Conservation (phyloP, 257 asterid species). For the Ehretia macrophylla region DNA sequence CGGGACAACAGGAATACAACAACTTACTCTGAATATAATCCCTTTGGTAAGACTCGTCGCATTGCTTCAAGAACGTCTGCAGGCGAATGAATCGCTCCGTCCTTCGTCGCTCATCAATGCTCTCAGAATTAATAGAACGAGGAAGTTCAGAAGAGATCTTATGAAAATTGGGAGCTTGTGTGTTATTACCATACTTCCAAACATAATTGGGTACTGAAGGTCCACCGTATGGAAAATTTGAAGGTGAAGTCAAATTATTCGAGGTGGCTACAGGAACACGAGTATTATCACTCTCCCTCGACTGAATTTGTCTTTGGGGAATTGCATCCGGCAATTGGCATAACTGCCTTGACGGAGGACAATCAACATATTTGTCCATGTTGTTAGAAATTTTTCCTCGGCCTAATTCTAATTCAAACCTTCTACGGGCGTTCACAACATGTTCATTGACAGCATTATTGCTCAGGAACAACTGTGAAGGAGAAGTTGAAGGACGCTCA, state of each 20-base stretch:
- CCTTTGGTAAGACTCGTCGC: constrained; percentile 54
- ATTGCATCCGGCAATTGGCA: constrained; percentile 37
- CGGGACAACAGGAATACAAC: constrained; percentile 16
- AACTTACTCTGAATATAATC: constrained; percentile 67
- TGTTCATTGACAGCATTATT: constrained; percentile 61
- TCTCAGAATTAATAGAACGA: constrained; percentile 32
- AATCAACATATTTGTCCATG: constrained; percentile 42
- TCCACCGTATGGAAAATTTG: constrained; percentile 35
- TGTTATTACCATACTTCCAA: constrained; percentile 39
- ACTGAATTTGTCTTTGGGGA: constrained; percentile 37
- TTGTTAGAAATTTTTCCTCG: constrained; percentile 55
- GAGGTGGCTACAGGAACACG: constrained; percentile 32
- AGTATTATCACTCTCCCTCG: constrained; percentile 28
- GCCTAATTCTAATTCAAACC: constrained; percentile 87
- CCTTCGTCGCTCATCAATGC: constrained; percentile 42
- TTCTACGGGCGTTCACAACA: constrained; percentile 77
- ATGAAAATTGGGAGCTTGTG: constrained; percentile 34
- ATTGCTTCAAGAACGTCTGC: constrained; percentile 70
- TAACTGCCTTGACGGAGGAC: constrained; percentile 37
- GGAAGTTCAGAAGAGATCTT: constrained; percentile 46
- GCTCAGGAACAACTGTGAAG: constrained; percentile 37
- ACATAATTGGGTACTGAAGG: constrained; percentile 44
- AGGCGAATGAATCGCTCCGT: constrained; percentile 58
- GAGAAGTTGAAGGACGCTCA: constrained; percentile 64
- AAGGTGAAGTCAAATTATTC: constrained; percentile 31